Percentiles rank a stretch among this genome's conserved stretches.
These are phyloP conservation scores for Exophiala dermatitidis DNA, from an alignment of 2,329 filamentous ascomycete genomes.

Conservation along the genomic window DNA sequence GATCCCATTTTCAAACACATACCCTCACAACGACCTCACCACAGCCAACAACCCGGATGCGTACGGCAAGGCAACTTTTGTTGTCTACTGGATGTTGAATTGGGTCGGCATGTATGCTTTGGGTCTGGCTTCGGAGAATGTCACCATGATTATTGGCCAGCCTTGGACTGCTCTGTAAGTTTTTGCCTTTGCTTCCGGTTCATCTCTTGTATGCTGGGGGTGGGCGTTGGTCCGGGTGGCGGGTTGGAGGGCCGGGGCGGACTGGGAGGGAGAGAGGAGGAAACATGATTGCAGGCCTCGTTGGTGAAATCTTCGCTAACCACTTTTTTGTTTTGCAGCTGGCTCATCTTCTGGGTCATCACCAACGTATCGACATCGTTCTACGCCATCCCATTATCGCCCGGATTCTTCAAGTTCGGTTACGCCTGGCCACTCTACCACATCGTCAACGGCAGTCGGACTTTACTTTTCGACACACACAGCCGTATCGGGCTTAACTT, in stretches of 20 bases:
- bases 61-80: constrained; percentile 53
- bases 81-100: constrained; percentile 59
- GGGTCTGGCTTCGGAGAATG: constrained; percentile 58
- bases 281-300: no score
- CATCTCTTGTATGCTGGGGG: background rate
- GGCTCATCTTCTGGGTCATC: constrained; percentile 63
- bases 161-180: constrained; percentile 47
- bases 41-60: constrained; percentile 42
- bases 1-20: constrained; percentile 50
- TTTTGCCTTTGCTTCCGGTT: background rate
- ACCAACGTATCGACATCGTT: constrained; percentile 57
- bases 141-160: constrained; percentile 54
- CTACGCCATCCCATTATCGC: constrained; percentile 53
- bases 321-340: constrained; percentile 29
- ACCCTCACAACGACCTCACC: constrained; percentile 33
- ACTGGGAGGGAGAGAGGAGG: no score
- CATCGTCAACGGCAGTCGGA: constrained; percentile 53
- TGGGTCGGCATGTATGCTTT: constrained; percentile 57
- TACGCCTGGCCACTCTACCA: constrained; percentile 59
- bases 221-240: background rate
- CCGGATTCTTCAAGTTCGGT: constrained; percentile 55
- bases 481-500: constrained; percentile 52
- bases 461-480: constrained; percentile 55
- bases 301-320: background rate
- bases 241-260: background rate